A percentile compares a stretch with the other conserved stretches of the same genome.
Conservation (phyloP, 139 green algal genomes). For the Yamagishiella unicocca region DNA sequence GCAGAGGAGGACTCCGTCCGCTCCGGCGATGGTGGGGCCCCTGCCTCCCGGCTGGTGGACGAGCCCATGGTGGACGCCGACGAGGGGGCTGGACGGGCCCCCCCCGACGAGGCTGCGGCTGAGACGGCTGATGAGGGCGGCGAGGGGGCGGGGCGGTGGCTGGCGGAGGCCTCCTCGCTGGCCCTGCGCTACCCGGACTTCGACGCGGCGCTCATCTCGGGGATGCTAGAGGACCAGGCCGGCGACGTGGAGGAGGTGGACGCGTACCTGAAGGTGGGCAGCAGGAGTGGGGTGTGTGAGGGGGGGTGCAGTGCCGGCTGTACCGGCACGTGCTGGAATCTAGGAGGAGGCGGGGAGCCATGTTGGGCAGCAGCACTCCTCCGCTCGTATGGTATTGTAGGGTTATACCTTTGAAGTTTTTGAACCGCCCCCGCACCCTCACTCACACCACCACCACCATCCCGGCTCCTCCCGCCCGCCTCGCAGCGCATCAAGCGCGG, state of each 20-base stretch:
- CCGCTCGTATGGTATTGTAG: too few species aligned
- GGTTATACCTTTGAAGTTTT: too few species aligned
- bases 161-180: conserved; percentile 54
- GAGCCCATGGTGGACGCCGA: neutral
- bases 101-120: neutral
- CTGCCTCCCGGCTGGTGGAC: neutral
- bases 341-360: too few species aligned
- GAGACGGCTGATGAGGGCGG: neutral
- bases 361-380: too few species aligned
- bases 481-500: neutral
- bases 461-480: neutral
- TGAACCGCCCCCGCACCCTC: too few species aligned
- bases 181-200: conserved; percentile 67
- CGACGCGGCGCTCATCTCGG: conserved; percentile 70
- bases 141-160: conserved; percentile 40
- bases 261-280: conserved; percentile 46
- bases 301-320: too few species aligned
- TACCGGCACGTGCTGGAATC: too few species aligned
- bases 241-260: conserved; percentile 70
- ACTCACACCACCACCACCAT: too few species aligned
- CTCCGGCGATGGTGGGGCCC: too few species aligned
- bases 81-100: neutral
- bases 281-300: too few species aligned
- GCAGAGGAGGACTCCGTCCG: too few species aligned
- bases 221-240: conserved; percentile 81